Percentiles rank a stretch among this genome's conserved stretches.
Conservation (phyloP, 1,139 yeast genomes). For the Blastobotrys apis region DNA sequence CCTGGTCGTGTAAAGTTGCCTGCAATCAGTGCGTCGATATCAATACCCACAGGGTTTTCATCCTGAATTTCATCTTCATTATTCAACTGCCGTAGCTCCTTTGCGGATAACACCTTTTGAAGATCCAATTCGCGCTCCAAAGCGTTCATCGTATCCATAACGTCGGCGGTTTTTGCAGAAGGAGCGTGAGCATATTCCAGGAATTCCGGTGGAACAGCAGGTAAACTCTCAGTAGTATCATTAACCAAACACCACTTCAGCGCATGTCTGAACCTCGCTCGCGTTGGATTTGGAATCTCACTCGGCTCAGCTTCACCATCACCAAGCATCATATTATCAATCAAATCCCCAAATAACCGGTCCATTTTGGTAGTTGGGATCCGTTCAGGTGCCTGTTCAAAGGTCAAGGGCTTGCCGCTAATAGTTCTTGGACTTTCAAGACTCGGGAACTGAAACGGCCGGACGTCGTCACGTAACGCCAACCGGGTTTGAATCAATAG, state of each 20-base stretch:
- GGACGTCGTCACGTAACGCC: conserved; percentile 80
- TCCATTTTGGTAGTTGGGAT: conserved; percentile 39
- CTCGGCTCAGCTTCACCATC: conserved; percentile 1
- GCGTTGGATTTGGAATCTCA: neutral
- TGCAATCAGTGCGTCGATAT: neutral
- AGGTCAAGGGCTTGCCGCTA: conserved; percentile 34
- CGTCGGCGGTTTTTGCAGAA: conserved; percentile 17
- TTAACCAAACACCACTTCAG: conserved; percentile 32
- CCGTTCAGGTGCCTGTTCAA: conserved; percentile 18
- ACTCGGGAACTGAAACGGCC: conserved; percentile 56
- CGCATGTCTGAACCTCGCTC: conserved; percentile 18
- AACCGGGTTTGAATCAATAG: conserved; percentile 33
- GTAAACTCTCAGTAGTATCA: conserved; percentile 20
- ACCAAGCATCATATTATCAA: conserved; percentile 40
- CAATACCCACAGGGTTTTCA: neutral
- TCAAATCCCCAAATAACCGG: conserved; percentile 39
- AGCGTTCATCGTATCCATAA: conserved; percentile 21
- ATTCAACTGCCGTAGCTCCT: conserved; percentile 8
- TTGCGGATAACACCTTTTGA: conserved; percentile 17
- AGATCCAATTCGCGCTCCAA: conserved; percentile 25
- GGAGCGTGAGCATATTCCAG: conserved; percentile 21
- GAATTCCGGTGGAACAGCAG: conserved; percentile 24
- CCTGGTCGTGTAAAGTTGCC: too few relatives aligned
- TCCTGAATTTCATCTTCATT: neutral
- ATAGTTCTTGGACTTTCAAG: conserved; percentile 40